Percentiles rank a stretch among this genome's conserved stretches.
These are phyloP conservation scores for Pseudozyma tsukubaensis DNA, from an alignment of 1,284 basidiomycete species.

Conservation along the genomic window DNA sequence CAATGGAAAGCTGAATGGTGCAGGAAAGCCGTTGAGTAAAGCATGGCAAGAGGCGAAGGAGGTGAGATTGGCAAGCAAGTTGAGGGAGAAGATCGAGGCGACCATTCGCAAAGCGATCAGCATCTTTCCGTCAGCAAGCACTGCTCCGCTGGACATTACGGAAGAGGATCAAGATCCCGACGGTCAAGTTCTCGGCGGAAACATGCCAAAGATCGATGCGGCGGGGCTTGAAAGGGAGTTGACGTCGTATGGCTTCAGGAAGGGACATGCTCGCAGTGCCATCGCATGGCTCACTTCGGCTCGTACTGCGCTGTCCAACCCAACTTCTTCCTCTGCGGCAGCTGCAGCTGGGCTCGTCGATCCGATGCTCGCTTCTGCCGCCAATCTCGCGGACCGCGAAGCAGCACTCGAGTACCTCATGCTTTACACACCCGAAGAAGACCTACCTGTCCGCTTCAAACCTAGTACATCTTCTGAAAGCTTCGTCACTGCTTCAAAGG, in stretches of 20 bases:
- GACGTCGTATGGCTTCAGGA: constrained; percentile 61
- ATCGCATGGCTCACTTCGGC: constrained; percentile 58
- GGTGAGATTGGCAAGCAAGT: constrained; percentile 81
- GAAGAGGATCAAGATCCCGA: constrained; percentile 33
- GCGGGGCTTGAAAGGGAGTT: constrained; percentile 54
- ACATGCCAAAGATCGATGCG: constrained; percentile 34
- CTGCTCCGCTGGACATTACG: constrained; percentile 38
- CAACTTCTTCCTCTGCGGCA: constrained; percentile 6
- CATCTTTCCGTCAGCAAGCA: constrained; percentile 47
- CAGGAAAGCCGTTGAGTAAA: constrained; percentile 66
- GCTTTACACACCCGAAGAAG: constrained; percentile 81
- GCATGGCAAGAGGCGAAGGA: constrained; percentile 80
- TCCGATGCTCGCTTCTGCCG: constrained; percentile 57
- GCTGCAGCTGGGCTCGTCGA: constrained; percentile 29
- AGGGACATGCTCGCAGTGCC: constrained; percentile 60
- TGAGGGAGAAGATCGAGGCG: constrained; percentile 84
- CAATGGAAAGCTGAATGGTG: constrained; percentile 42
- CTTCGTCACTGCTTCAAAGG: constrained; percentile 74
- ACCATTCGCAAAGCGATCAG: constrained; percentile 80
- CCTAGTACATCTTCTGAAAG: constrained; percentile 76
- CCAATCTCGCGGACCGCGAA: constrained; percentile 70
- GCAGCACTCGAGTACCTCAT: constrained; percentile 81
- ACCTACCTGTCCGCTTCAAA: constrained; percentile 73
- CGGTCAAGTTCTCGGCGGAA: not conserved
- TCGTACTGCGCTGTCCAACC: constrained; percentile 37